These are phyloP conservation scores for Podila epicladia DNA, from an alignment of 192 early-diverging fungal genomes.

Conservation along the genomic window DNA sequence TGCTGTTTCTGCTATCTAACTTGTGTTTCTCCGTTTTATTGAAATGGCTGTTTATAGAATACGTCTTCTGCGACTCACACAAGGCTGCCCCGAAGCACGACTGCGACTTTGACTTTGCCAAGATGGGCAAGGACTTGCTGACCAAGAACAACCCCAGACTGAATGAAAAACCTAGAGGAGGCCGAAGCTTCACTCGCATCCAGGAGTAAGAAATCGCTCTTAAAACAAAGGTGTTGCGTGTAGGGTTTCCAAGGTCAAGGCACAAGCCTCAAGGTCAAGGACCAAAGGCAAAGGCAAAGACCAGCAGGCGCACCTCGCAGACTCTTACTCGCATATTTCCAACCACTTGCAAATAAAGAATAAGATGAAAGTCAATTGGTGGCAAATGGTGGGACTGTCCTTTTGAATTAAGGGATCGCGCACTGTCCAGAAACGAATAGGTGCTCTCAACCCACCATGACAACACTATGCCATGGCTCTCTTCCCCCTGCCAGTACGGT, in stretches of 20 bases:
- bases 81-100: constrained; percentile 76
- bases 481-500: too few species aligned
- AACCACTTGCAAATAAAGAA: too few species aligned
- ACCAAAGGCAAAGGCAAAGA: not conserved
- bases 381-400: too few species aligned
- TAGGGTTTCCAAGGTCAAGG: not conserved
- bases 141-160: constrained; percentile 80
- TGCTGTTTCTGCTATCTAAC: too few species aligned
- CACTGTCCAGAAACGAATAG: too few species aligned
- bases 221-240: not conserved
- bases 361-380: too few species aligned
- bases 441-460: too few species aligned
- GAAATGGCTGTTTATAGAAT: constrained; percentile 44
- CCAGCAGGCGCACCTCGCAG: too few species aligned
- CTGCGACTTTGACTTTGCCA: constrained; percentile 83
- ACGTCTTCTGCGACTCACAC: constrained; percentile 81
- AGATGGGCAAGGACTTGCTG: constrained; percentile 73
- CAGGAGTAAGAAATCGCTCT: constrained; percentile 20
- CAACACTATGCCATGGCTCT: too few species aligned
- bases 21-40: too few species aligned
- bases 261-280: not conserved
- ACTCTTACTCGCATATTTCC: too few species aligned
- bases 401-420: too few species aligned
- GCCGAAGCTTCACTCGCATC: constrained; percentile 79
- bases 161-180: constrained; percentile 78